Conservation (phyloP, 371 early-diverging fungal genomes). For the Apophysomyces trapeziformis region DNA sequence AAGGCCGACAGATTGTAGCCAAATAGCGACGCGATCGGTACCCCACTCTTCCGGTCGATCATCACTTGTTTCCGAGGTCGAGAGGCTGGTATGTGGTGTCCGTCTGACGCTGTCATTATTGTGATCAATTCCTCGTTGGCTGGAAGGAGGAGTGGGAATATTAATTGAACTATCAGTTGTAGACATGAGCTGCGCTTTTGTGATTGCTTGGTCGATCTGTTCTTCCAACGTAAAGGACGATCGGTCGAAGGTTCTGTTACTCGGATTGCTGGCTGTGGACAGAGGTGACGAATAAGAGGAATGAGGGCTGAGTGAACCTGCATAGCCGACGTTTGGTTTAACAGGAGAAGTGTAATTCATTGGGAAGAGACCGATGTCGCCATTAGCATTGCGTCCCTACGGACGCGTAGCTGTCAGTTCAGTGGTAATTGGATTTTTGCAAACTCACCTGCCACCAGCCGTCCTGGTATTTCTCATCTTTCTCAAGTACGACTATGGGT, state of each 20-base stretch:
- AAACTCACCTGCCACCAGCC: conserved; percentile 87
- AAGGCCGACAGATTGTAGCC: conserved; percentile 65
- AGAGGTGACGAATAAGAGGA: conserved; percentile 18
- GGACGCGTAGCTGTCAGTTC: conserved; percentile 1
- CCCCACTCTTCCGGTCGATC: conserved; percentile 52
- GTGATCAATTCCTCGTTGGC: conserved; percentile 1
- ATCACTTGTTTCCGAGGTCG: not conserved
- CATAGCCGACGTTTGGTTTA: conserved; percentile 15
- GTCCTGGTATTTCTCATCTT: conserved; percentile 81
- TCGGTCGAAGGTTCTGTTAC: not conserved
- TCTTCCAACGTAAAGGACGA: conserved; percentile 22
- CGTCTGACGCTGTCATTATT: not conserved
- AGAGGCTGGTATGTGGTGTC: not conserved
- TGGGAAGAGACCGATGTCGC: conserved; percentile 72
- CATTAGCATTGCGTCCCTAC: conserved; percentile 65
- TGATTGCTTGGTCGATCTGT: conserved; percentile 25
- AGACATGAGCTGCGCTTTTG: conserved; percentile 13
- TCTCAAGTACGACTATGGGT: conserved; percentile 77
- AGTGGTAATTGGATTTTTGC: not conserved
- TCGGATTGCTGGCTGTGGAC: conserved; percentile 12
- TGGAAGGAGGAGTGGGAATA: conserved; percentile 16
- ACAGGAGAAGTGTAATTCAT: conserved; percentile 60
- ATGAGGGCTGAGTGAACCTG: conserved; percentile 12
- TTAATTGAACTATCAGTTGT: conserved; percentile 7
- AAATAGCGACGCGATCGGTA: conserved; percentile 62